These are phyloP conservation scores for Microbotryum saponariae DNA, from an alignment of 1,284 basidiomycete genomes.

Conservation along the genomic window DNA sequence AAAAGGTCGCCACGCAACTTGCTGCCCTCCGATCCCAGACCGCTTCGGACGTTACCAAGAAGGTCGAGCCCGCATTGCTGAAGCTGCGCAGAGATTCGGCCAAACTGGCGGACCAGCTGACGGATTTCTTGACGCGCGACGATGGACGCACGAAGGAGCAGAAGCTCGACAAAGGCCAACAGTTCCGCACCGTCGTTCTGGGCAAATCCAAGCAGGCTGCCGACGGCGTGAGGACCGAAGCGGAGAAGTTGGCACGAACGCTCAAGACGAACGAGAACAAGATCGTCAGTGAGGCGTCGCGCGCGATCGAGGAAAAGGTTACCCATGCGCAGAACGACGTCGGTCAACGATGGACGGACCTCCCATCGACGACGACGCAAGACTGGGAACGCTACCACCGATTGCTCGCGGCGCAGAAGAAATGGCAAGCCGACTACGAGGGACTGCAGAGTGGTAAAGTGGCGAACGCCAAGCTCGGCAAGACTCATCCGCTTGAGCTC, in stretches of 20 bases:
- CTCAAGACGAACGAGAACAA: too few relatives aligned
- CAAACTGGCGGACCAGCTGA: too few relatives aligned
- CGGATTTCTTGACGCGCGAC: too few relatives aligned
- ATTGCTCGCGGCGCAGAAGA: slow-evolving; percentile 26
- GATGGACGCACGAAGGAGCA: too few relatives aligned
- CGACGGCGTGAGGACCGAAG: too few relatives aligned
- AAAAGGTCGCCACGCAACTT: slow-evolving; percentile 28
- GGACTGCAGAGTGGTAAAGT: slow-evolving; percentile 18
- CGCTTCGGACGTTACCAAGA: slow-evolving; percentile 26
- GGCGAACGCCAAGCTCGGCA: too few relatives aligned
- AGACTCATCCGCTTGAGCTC: slow-evolving; percentile 12
- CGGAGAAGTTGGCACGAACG: too few relatives aligned
- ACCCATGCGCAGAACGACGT: slow-evolving; percentile 29
- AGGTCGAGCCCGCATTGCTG: slow-evolving; percentile 20
- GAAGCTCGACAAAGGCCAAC: too few relatives aligned
- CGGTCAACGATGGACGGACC: slow-evolving; percentile 31
- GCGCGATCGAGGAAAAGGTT: slow-evolving; percentile 18
- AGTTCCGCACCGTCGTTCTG: too few relatives aligned
- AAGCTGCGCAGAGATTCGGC: too few relatives aligned
- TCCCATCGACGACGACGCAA: slow-evolving; percentile 24
- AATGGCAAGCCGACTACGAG: slow-evolving; percentile 23
- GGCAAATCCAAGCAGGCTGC: too few relatives aligned
- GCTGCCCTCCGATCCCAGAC: slow-evolving; percentile 24
- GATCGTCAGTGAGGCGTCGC: too few relatives aligned
- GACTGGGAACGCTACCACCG: slow-evolving; percentile 28